Base-by-base conservation (phyloP, 139 green algal species). In the Volvox reticuliferus region DNA sequence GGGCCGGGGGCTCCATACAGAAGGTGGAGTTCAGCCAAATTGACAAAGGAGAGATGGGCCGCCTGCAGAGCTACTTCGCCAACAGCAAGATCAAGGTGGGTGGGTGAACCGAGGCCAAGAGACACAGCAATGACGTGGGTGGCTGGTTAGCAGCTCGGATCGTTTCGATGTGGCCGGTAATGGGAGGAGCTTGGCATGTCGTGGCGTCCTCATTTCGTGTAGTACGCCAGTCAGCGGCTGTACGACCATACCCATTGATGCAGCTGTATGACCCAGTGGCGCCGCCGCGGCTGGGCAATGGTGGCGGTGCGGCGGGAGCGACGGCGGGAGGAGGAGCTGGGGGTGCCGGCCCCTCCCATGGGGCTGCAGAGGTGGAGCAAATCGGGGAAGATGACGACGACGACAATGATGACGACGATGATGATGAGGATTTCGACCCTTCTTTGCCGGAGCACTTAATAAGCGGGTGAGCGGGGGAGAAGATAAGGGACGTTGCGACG, bases 341-440 rank as follows among this genome's bases (percentile, higher is more conserved):
- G 5, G 44, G 44, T 55, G 44, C 44, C 9, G 44, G 44, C 44
- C 44, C 44, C 44, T 55, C 9, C 5, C 44, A 55, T 55, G 44
- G 44, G 44, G 44, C 44, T 9, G 44, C 44, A 55, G 44, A 55
- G 44, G 44, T 9, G 9, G 44, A 9, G 44, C 44, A 55, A 14
- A 55, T 2, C 36, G 62, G 0, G 22, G 81, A 28, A 3, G 55
- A 65, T 13, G 69, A 30, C 9, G 71, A 87, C 0, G 82, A 44
- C 1, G 73, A 90, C 16, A 55, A 82, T 0, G 88, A 91, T 22
- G 88, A 91, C 5, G 78, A 88, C 12, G 88, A 88, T 1, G 88
- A 92, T 30, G 88, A 92, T 28, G 88, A 92, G 44, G 88, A 92
- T 67, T 87, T 88, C 50, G 88, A 92, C 61, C 79, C 79, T 6